A percentile compares a stretch with the other conserved stretches of the same genome.
These are phyloP conservation scores for Cornus florida DNA, from an alignment of 148 eudicot species.

Conservation along the genomic window DNA sequence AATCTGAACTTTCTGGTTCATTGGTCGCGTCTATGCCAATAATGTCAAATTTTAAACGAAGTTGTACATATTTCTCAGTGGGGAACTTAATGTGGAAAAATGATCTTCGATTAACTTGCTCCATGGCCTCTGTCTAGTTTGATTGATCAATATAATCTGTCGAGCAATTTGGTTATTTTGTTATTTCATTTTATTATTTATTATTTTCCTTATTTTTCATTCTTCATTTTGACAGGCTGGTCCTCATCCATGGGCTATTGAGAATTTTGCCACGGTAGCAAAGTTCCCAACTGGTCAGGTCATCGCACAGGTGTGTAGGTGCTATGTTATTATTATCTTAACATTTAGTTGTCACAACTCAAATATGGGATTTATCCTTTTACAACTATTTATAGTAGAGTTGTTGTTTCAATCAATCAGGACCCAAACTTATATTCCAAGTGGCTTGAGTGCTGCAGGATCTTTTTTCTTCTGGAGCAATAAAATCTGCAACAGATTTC, in stretches of 20 bases:
- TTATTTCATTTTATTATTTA: not conserved
- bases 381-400: not conserved
- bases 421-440: constrained; percentile 16
- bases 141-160: not conserved
- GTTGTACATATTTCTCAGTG: not conserved
- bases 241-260: constrained; percentile 88
- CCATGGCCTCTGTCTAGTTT: not conserved
- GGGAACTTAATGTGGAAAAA: not conserved
- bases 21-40: not conserved
- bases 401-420: not conserved
- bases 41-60: no score
- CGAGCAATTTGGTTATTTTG: not conserved
- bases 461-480: constrained; percentile 77
- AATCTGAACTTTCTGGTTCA: no score
- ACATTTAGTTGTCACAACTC: not conserved
- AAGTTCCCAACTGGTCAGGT: constrained; percentile 87
- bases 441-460: constrained; percentile 65
- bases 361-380: not conserved
- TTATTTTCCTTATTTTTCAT: not conserved
- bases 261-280: constrained; percentile 78
- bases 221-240: constrained; percentile 64
- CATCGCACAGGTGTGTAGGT: constrained; percentile 65
- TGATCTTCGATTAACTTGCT: not conserved
- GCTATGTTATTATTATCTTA: not conserved
- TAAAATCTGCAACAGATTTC: constrained; percentile 94